Evolutionary conservation across 352 stramenopile genomes (phyloP).

Genomic region (Pythium angustatum): DNA sequence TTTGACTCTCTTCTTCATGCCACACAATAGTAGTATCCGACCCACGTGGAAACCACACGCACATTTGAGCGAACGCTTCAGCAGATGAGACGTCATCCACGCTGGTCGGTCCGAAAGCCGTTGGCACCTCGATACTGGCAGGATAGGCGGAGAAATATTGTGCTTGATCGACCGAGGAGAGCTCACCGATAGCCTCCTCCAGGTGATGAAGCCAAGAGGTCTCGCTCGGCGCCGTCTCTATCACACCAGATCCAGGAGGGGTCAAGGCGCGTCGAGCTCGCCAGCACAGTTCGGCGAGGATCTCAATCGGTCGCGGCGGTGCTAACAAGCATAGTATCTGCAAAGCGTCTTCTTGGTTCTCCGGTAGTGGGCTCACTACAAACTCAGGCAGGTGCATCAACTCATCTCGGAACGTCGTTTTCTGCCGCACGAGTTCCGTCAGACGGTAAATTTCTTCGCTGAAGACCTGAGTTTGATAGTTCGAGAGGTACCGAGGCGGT

Average conservation of each 20-base stretch:
- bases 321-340: slow-evolving; percentile 47
- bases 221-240: background rate
- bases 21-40: slow-evolving; percentile 30
- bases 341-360: slow-evolving; percentile 25
- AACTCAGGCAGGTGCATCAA: slow-evolving; percentile 31
- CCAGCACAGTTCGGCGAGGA: slow-evolving; percentile 41
- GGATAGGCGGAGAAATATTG: slow-evolving; percentile 22
- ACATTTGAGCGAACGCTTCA: slow-evolving; percentile 21
- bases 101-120: slow-evolving; percentile 24
- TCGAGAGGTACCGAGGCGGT: slow-evolving; percentile 3
- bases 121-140: slow-evolving; percentile 18
- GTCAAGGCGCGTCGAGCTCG: slow-evolving; percentile 38
- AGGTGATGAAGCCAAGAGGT: slow-evolving; percentile 8
- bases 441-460: slow-evolving; percentile 16
- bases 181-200: background rate
- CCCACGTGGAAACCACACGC: slow-evolving; percentile 43
- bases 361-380: slow-evolving; percentile 40
- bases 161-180: background rate
- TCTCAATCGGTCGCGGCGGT: slow-evolving; percentile 40
- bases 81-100: slow-evolving; percentile 25
- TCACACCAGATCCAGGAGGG: slow-evolving; percentile 1
- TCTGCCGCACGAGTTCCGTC: slow-evolving; percentile 22
- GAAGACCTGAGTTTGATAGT: slow-evolving; percentile 5
- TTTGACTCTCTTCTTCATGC: slow-evolving; percentile 18
- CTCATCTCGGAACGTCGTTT: slow-evolving; percentile 6